phyloP scores from a whole-genome alignment of 2,329 filamentous ascomycete species.

The Colletotrichum sublineola region DNA sequence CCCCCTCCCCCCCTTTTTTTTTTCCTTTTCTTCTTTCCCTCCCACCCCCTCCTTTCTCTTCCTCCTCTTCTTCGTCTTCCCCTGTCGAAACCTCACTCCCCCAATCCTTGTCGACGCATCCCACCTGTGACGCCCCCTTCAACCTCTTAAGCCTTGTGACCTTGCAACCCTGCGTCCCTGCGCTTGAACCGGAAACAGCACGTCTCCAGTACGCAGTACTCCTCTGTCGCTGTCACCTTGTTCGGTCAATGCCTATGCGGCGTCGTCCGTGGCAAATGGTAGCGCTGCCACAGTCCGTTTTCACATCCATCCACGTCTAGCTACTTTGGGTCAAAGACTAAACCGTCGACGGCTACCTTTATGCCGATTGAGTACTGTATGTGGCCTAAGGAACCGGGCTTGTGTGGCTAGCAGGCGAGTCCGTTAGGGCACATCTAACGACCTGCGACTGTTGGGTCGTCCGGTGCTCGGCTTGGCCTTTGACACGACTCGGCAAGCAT shows the following conservation, averaged over 20 bases:
- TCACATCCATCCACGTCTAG: neutral
- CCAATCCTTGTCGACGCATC: neutral
- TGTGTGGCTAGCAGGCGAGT: conserved; percentile 24
- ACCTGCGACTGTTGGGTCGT: conserved; percentile 10
- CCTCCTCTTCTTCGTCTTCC: conserved; percentile 6
- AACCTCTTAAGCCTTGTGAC: conserved; percentile 22
- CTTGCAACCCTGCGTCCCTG: conserved; percentile 16
- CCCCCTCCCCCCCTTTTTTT: neutral
- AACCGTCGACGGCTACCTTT: conserved; percentile 17
- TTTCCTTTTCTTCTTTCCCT: too few species aligned
- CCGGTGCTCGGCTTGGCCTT: conserved; percentile 5
- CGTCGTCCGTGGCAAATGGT: conserved; percentile 20
- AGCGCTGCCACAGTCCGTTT: conserved; percentile 32
- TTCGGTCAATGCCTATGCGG: conserved; percentile 30
- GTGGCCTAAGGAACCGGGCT: conserved; percentile 19
- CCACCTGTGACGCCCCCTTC: conserved; percentile 22
- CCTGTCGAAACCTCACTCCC: neutral
- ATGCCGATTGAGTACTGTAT: conserved; percentile 16
- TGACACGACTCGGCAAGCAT: conserved; percentile 15
- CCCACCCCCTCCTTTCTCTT: neutral
- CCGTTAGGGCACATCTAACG: neutral
- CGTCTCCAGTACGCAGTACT: conserved; percentile 17
- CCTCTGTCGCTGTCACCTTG: conserved; percentile 35
- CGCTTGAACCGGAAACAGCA: conserved; percentile 16
- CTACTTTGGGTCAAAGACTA: neutral